Base-by-base conservation (phyloP, 1,139 yeast genomes). In the Pichia sp. region DNA sequence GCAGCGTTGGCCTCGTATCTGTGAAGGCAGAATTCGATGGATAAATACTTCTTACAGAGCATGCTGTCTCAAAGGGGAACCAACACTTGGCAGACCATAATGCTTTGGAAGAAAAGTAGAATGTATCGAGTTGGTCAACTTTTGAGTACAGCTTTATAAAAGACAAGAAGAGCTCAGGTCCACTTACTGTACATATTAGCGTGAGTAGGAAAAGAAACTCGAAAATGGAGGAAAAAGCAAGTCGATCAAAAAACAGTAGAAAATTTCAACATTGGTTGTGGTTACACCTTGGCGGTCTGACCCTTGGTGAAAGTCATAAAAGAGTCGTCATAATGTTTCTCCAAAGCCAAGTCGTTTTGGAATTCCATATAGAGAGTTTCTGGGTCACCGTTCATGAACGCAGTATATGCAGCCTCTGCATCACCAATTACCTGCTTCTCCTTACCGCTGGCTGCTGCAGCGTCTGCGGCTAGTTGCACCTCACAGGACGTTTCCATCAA, bases 321-420 rank as follows among this genome's bases (percentile, higher is more conserved):
- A 9, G 59, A 57, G 44, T 62, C 61, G 53, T 62, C 62, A 31
- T 52, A 51, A 34, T 66, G 66, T 19, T 70, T 60, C 63, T 80
- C 84, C 52, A 66, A 70, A 55, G 75, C 76, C 46, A 70, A 72
- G 54, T 83, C 87, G 0, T 87, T 84, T 16, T 39, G 42, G 25
- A 39, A 39, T 19, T 86, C 95, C 46, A 83, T 74, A 67, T 82
- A 87, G 57, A 85, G 70, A 4, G 85, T 74, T 59, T 83, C 91
- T 5, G 87, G 81, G 63, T 85, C 90, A 19, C 80, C 81, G 18
- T 78, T 73, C 64, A 80, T 74, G 54, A 76, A 74, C 59, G 74
- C 80, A 13, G 93, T 85, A 69, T 80, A 86, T 42, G 78, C 78
- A 25, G 95, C 95, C 60, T 78, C 87, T 56, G 81, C 82, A 55